Percentiles rank a stretch among this genome's conserved stretches.
Conservation (phyloP, 805 yeast species). For the Starmerella vaccinii region DNA sequence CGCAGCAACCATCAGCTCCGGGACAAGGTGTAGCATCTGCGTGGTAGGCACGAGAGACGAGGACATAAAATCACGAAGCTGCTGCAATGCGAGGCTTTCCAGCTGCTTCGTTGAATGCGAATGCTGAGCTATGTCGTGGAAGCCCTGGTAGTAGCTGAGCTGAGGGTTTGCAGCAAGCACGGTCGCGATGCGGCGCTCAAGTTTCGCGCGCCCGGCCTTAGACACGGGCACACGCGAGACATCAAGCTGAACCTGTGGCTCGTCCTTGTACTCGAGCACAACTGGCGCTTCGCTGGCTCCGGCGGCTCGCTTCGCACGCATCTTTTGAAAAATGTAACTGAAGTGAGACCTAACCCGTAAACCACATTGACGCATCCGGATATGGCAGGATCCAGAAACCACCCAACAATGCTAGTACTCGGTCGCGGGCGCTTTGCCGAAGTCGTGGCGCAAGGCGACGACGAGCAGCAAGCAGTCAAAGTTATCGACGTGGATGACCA, state of each 20-base stretch:
- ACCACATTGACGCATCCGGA: not conserved
- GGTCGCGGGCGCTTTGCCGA: slow-evolving; percentile 40
- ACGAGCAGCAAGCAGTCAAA: slow-evolving; percentile 38
- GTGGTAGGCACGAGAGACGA: slow-evolving; percentile 55
- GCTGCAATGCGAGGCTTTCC: slow-evolving; percentile 38
- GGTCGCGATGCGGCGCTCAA: slow-evolving; percentile 31
- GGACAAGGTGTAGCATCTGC: slow-evolving; percentile 55
- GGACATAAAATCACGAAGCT: slow-evolving; percentile 76
- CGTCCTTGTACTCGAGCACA: slow-evolving; percentile 35
- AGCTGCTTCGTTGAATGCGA: slow-evolving; percentile 31
- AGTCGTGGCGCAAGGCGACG: slow-evolving; percentile 28
- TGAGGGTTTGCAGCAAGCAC: slow-evolving; percentile 52
- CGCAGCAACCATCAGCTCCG: slow-evolving; percentile 42
- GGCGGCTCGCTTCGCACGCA: not conserved
- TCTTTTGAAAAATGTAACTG: not conserved
- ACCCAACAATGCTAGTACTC: slow-evolving; percentile 18
- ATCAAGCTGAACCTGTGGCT: slow-evolving; percentile 73
- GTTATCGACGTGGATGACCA: slow-evolving; percentile 42
- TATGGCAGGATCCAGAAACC: not conserved
- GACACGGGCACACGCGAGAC: slow-evolving; percentile 57
- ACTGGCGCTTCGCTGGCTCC: not conserved
- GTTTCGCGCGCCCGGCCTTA: slow-evolving; percentile 28
- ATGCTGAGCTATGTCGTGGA: slow-evolving; percentile 71
- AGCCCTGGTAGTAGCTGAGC: slow-evolving; percentile 81
- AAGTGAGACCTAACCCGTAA: not conserved